These are phyloP conservation scores for Cymbopogon flexuosus DNA, from an alignment of 202 grass and related monocot species.

Conservation along the genomic window DNA sequence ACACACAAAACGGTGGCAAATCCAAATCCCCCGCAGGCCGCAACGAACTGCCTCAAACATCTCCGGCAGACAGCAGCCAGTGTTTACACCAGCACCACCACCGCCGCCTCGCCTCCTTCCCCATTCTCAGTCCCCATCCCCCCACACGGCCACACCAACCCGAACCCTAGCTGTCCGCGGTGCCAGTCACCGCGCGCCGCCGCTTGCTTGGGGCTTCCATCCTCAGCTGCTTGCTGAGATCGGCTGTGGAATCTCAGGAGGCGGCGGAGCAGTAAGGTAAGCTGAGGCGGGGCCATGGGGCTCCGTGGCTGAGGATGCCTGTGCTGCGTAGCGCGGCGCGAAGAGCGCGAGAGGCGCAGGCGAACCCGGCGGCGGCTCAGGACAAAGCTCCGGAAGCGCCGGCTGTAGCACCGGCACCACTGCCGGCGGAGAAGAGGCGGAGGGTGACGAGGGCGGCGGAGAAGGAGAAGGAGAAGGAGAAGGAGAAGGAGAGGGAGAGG, in stretches of 20 bases:
- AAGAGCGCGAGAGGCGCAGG: conserved; percentile 39
- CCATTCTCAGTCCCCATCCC: background rate
- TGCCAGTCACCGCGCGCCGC: conserved; percentile 20
- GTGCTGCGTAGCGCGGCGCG: conserved; percentile 79
- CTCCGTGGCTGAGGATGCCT: conserved; percentile 87
- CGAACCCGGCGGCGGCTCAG: background rate
- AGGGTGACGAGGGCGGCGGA: conserved; percentile 34
- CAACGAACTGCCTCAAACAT: conserved; percentile 1
- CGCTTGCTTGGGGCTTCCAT: background rate
- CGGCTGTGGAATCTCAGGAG: conserved; percentile 32
- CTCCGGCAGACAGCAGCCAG: conserved; percentile 29
- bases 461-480: background rate
- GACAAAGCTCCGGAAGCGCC: too few relatives aligned
- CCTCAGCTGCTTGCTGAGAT: conserved; percentile 18
- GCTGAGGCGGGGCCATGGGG: conserved; percentile 47
- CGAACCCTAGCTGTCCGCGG: conserved; percentile 40
- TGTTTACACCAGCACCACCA: conserved; percentile 36
- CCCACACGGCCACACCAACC: conserved; percentile 9
- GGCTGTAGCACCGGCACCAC: background rate
- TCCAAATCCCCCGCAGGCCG: background rate
- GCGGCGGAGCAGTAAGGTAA: background rate
- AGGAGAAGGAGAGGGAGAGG: conserved; percentile 35
- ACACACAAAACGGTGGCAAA: background rate
- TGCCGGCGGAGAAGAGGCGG: conserved; percentile 34
- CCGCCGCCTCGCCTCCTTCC: background rate